Conservation (phyloP, 345 rosid species). For the Pistacia integerrima region DNA sequence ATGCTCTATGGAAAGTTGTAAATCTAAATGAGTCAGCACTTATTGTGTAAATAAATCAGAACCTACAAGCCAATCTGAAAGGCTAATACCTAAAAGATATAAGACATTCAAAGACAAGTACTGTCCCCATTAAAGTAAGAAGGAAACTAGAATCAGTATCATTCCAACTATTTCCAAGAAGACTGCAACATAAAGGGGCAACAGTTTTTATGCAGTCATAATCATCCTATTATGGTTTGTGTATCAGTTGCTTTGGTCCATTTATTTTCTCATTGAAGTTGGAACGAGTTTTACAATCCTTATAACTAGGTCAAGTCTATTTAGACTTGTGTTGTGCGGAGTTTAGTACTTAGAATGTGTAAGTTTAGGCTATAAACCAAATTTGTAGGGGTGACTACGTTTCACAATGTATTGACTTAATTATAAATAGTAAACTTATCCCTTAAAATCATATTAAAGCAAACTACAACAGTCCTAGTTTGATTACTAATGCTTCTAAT, state of each 20-base stretch:
- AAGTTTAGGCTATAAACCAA: not conserved
- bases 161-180: constrained; percentile 6
- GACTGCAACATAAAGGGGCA: not conserved
- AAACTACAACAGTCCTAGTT: no score
- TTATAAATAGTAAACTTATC: not conserved
- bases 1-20: not conserved
- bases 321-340: not conserved
- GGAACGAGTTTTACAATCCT: no score
- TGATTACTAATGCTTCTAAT: not conserved
- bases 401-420: not conserved
- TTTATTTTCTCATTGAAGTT: no score
- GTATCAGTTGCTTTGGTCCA: not conserved
- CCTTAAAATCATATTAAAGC: no score
- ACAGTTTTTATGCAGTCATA: not conserved
- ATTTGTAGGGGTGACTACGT: not conserved
- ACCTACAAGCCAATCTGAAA: constrained; percentile 7
- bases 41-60: not conserved
- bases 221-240: not conserved
- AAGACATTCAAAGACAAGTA: not conserved
- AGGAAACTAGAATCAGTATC: not conserved
- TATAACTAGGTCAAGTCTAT: no score
- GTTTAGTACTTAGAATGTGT: not conserved
- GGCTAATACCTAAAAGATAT: not conserved
- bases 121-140: not conserved
- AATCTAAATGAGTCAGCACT: not conserved